Percentiles rank a stretch among this genome's conserved stretches.
Evolutionary conservation across 345 rosid genomes (phyloP).

Genomic region (Geranium rotundifolium): DNA sequence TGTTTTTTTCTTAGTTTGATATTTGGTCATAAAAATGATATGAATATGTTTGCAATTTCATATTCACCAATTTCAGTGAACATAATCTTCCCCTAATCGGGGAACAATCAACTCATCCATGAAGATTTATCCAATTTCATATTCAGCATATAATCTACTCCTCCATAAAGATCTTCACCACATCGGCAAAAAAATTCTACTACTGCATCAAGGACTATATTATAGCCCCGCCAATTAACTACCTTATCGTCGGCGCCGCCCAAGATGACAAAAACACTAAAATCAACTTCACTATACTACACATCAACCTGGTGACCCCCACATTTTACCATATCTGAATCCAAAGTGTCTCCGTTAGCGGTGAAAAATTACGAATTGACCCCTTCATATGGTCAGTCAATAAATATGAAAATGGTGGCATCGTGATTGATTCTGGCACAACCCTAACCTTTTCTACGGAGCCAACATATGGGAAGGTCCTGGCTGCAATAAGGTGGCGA

Average conservation of each 20-base stretch:
- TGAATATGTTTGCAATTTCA: no score
- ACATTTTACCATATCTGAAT: constrained; percentile 62
- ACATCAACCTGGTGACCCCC: constrained; percentile 46
- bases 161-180: no score
- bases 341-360: constrained; percentile 33
- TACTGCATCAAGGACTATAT: constrained; percentile 81
- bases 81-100: no score
- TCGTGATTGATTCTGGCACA: constrained; percentile 75
- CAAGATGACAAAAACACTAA: constrained; percentile 7
- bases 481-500: constrained; percentile 34
- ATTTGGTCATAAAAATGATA: no score
- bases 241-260: constrained; percentile 41
- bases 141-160: no score
- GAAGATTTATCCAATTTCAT: no score
- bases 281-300: constrained; percentile 48
- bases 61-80: no score
- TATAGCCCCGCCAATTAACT: constrained; percentile 66
- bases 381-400: constrained; percentile 71
- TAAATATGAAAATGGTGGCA: constrained; percentile 70
- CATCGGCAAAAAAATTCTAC: constrained; percentile 58
- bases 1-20: no score
- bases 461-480: constrained; percentile 39
- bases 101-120: no score
- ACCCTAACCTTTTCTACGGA: constrained; percentile 44
- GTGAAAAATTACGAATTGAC: constrained; percentile 36